phyloP scores from a whole-genome alignment of 495 filamentous ascomycete genomes.

The Thozetella sp. region DNA sequence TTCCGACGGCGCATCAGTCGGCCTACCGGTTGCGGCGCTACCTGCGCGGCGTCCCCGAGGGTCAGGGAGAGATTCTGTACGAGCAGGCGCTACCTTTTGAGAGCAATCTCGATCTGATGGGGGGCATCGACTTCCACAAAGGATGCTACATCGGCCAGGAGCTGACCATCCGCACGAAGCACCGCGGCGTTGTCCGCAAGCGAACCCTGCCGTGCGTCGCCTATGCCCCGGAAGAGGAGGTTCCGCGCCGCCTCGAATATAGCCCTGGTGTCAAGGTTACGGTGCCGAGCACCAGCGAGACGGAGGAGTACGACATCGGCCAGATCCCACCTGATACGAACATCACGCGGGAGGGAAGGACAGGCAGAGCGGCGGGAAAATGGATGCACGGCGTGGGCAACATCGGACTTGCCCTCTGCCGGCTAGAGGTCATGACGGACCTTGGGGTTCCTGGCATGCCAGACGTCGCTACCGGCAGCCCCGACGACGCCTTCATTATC shows the following conservation, averaged over 20 bases:
- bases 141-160: slow-evolving; percentile 98
- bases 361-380: slow-evolving; percentile 73
- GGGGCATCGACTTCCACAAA: slow-evolving; percentile 87
- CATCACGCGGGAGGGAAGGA: slow-evolving; percentile 44
- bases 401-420: slow-evolving; percentile 83
- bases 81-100: slow-evolving; percentile 78
- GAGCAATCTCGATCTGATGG: slow-evolving; percentile 80
- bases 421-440: slow-evolving; percentile 88
- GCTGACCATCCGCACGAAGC: slow-evolving; percentile 90
- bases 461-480: slow-evolving; percentile 47
- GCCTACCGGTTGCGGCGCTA: slow-evolving; percentile 73
- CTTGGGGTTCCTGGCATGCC: slow-evolving; percentile 65
- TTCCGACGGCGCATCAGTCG: slow-evolving; percentile 25
- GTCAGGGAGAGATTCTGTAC: slow-evolving; percentile 71
- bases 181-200: slow-evolving; percentile 91
- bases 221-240: slow-evolving; percentile 46
- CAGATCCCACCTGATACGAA: slow-evolving; percentile 32
- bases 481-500: slow-evolving; percentile 48
- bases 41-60: slow-evolving; percentile 80
- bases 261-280: slow-evolving; percentile 17
- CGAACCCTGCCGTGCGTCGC: slow-evolving; percentile 81
- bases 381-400: slow-evolving; percentile 78
- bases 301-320: slow-evolving; percentile 1
- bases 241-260: slow-evolving; percentile 48
- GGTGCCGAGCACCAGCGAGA: slow-evolving; percentile 12